phyloP scores from a whole-genome alignment of 2,329 filamentous ascomycete species.

The Pseudogymnoascus sp. region DNA sequence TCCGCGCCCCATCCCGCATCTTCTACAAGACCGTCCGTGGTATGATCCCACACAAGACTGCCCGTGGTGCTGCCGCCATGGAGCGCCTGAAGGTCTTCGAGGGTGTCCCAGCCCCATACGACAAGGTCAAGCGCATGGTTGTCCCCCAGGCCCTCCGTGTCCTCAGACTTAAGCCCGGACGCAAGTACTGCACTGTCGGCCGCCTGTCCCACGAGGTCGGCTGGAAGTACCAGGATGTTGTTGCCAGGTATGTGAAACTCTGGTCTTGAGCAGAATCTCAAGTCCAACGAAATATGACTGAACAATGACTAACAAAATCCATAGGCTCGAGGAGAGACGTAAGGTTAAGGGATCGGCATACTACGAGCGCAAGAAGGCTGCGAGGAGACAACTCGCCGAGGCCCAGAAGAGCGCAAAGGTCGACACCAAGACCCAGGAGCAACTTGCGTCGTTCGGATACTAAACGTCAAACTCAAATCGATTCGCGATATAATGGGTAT shows the following conservation, averaged over 20 bases:
- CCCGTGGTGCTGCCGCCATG: constrained; percentile 90
- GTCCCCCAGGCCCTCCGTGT: constrained; percentile 97
- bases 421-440: constrained; percentile 77
- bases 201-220: constrained; percentile 97
- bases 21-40: constrained; percentile 99
- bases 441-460: constrained; percentile 87
- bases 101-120: constrained; percentile 96
- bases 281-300: constrained; percentile 10
- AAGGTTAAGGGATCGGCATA: constrained; percentile 99
- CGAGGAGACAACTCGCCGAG: constrained; percentile 80
- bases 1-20: constrained; percentile 97
- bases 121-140: constrained; percentile 99
- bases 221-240: constrained; percentile 99
- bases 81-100: constrained; percentile 99
- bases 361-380: constrained; percentile 99
- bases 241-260: constrained; percentile 63
- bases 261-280: constrained; percentile 18
- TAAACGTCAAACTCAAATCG: constrained; percentile 42
- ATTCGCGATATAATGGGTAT: constrained; percentile 11
- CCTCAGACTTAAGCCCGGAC: constrained; percentile 92
- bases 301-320: constrained; percentile 16
- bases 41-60: constrained; percentile 99
- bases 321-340: constrained; percentile 95
- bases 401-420: constrained; percentile 88
- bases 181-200: constrained; percentile 99